A percentile compares a stretch with the other conserved stretches of the same genome.
Evolutionary conservation across 768 basidiomycete genomes (phyloP).

Genomic region (Tylopilus intermedius): DNA sequence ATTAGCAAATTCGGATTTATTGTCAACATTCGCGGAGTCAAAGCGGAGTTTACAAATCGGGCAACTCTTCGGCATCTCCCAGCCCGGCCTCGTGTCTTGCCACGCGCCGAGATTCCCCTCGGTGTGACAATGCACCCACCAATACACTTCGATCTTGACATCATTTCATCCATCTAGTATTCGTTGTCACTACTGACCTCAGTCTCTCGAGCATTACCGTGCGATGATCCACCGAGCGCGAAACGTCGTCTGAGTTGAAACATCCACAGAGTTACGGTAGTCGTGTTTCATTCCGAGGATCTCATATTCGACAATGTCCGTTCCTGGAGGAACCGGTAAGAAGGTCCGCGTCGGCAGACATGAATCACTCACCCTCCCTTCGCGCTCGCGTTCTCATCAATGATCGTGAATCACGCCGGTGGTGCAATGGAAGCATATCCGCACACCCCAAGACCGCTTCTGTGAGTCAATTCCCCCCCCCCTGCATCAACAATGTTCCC

Average conservation of each 20-base stretch:
- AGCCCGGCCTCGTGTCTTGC: slow-evolving; percentile 13
- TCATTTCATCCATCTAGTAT: neutral
- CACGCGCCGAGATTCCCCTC: slow-evolving; percentile 9
- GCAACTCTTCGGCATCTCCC: slow-evolving; percentile 10
- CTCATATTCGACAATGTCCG: neutral
- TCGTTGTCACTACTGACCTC: too few relatives aligned
- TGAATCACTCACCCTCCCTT: slow-evolving; percentile 4
- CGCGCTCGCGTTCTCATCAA: slow-evolving; percentile 4
- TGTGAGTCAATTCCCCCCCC: neutral
- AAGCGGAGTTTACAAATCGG: slow-evolving; percentile 9
- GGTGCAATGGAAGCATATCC: slow-evolving; percentile 3
- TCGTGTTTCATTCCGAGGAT: slow-evolving; percentile 17
- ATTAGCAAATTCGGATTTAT: slow-evolving; percentile 12
- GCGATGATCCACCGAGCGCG: neutral
- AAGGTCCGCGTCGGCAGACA: neutral
- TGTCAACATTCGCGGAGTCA: slow-evolving; percentile 21
- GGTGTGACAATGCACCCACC: neutral
- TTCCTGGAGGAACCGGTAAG: slow-evolving; percentile 1
- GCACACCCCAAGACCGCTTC: neutral
- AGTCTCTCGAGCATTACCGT: neutral
- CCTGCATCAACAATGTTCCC: neutral
- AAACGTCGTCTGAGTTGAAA: slow-evolving; percentile 10
- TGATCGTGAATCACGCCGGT: slow-evolving; percentile 16
- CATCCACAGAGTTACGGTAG: slow-evolving; percentile 4
- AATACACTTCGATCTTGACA: slow-evolving; percentile 2